phyloP scores from a whole-genome alignment of 805 yeast species.

The Saccharomycopsis olivae region DNA sequence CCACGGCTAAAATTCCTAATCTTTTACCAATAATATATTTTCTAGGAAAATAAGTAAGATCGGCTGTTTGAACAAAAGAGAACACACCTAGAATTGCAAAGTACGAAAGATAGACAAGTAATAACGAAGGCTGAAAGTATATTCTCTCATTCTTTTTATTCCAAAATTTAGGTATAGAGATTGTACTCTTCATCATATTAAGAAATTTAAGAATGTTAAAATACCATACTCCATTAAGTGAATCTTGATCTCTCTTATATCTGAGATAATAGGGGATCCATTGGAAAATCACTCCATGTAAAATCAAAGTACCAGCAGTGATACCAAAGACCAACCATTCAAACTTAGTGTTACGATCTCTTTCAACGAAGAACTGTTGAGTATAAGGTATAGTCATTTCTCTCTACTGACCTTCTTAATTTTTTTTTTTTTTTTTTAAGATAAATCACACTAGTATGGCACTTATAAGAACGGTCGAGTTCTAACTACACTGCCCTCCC shows the following conservation, averaged over 20 bases:
- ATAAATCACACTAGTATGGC: too few relatives aligned
- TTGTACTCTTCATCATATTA: slow-evolving; percentile 24
- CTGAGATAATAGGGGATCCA: slow-evolving; percentile 32
- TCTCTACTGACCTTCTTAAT: too few relatives aligned
- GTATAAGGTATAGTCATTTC: slow-evolving; percentile 3
- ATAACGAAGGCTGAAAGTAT: slow-evolving; percentile 34
- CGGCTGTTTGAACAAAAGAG: slow-evolving; percentile 26
- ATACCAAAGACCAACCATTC: slow-evolving; percentile 29
- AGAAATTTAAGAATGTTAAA: slow-evolving; percentile 25
- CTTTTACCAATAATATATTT: slow-evolving; percentile 33
- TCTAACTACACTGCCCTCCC: too few relatives aligned
- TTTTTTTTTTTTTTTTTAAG: too few relatives aligned
- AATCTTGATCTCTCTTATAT: background rate
- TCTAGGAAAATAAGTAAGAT: slow-evolving; percentile 30
- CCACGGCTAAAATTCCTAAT: slow-evolving; percentile 30
- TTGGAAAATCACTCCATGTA: slow-evolving; percentile 33
- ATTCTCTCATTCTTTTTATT: slow-evolving; percentile 12
- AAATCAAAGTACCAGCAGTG: slow-evolving; percentile 22
- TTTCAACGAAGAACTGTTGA: slow-evolving; percentile 31
- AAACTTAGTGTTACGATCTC: slow-evolving; percentile 26
- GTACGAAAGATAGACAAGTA: slow-evolving; percentile 24
- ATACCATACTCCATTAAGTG: slow-evolving; percentile 13
- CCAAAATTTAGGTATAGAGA: slow-evolving; percentile 21
- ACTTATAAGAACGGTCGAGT: too few relatives aligned
- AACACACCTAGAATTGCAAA: slow-evolving; percentile 25